Base-by-base conservation (phyloP, 1,284 basidiomycete genomes). In the Marasmius tenuissimus region DNA sequence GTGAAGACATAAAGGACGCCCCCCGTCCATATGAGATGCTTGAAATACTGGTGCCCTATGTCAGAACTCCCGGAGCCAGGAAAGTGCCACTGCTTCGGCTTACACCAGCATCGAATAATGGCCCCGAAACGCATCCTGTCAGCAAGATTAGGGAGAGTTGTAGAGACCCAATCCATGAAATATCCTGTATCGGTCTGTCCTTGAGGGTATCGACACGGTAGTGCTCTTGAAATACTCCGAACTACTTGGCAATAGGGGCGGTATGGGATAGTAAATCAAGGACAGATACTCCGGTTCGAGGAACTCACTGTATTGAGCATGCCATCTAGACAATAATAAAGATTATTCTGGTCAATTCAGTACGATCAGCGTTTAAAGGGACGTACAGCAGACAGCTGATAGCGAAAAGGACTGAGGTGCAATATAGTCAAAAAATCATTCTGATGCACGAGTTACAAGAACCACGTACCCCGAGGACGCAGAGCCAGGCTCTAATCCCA, bases 141-240 rank as follows among this genome's bases (percentile, higher is more conserved):
- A 67, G 63, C 12, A 69, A 61, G 7, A 66, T 58, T 16, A 69
- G 60, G 49, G 56, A 67, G 5, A 69, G 65, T 40, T 69, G 67
- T 0, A 69, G 52, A 18, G 67, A 67, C 10, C 67, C 67, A 18
- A 69, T 69, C 67, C 67, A 69, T 37, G 67, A 66, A 4, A 69
- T 69, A 40, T 64, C 60, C 42, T 66, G 64, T 42, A 67, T 60
- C n/a, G 67, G 65, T 48, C 61, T 34, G 53, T 66, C 38, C 12
- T 58, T 63, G 12, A 69, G 62, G 48, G 66, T 66, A 47, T 69
- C 62, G 4, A 57, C 56, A 22, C 61, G 57, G 51, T 69, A 69
- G 35, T 67, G 59, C 18, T 69, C 54, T 50, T 69, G 61, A 40
- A 69, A 69, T 16, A 67, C 65, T 16, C 67, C 67, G 47, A 67